phyloP scores from a whole-genome alignment of 768 basidiomycete genomes.

The Paxillus rubicundulus region DNA sequence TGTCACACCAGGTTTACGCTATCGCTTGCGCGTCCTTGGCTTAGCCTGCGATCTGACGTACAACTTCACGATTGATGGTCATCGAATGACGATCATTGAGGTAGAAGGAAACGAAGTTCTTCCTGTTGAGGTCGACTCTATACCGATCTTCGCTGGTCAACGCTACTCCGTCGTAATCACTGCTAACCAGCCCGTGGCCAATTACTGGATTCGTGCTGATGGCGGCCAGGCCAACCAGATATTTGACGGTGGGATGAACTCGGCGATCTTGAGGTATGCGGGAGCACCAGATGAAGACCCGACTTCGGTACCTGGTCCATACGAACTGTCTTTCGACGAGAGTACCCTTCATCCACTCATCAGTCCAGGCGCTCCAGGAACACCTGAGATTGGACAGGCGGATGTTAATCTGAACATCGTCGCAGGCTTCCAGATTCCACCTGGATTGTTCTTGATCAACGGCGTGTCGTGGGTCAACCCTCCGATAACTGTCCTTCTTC shows the following conservation, averaged over 20 bases:
- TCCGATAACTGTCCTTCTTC: constrained; percentile 51
- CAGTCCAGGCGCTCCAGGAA: constrained; percentile 38
- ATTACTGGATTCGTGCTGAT: constrained; percentile 55
- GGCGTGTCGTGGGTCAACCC: constrained; percentile 37
- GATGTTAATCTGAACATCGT: constrained; percentile 36
- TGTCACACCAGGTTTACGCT: constrained; percentile 40
- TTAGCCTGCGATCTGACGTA: constrained; percentile 46
- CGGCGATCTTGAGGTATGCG: constrained; percentile 50
- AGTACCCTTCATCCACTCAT: constrained; percentile 37
- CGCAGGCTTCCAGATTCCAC: neutral
- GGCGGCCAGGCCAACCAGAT: constrained; percentile 28
- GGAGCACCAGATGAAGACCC: constrained; percentile 47
- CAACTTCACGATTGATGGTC: constrained; percentile 45
- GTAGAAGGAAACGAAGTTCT: constrained; percentile 43
- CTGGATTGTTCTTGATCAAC: constrained; percentile 23
- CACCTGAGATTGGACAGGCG: constrained; percentile 36
- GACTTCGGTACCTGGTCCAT: constrained; percentile 27
- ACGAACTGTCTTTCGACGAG: constrained; percentile 36
- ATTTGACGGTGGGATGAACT: constrained; percentile 40
- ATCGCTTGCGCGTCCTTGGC: constrained; percentile 53
- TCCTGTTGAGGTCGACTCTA: constrained; percentile 43
- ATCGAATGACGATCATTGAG: constrained; percentile 53
- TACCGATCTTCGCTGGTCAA: constrained; percentile 34
- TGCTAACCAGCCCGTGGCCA: constrained; percentile 45
- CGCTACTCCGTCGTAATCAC: constrained; percentile 45